Conservation (phyloP, 306 rosid genomes). For the Astragalus membranaceus region DNA sequence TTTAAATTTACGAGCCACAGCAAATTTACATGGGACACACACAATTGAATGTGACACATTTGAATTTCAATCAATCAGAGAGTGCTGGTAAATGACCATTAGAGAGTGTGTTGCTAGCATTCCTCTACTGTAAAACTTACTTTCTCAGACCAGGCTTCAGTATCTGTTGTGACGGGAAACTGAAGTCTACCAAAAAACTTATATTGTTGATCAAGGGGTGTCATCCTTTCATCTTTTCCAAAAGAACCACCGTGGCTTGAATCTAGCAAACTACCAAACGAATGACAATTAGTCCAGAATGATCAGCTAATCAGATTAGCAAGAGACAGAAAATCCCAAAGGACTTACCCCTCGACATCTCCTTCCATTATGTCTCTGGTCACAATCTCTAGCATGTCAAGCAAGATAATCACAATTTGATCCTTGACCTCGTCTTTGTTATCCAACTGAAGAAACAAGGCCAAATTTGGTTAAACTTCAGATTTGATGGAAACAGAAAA, state of each 20-base stretch:
- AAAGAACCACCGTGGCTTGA: constrained; percentile 64
- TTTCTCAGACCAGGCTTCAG: constrained; percentile 90
- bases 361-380: constrained; percentile 87
- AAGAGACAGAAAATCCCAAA: not conserved
- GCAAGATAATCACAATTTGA: constrained; percentile 80
- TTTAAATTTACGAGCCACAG: too few species aligned
- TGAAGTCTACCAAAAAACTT: constrained; percentile 50
- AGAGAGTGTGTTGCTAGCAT: too few species aligned
- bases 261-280: constrained; percentile 56
- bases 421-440: constrained; percentile 68
- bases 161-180: constrained; percentile 56
- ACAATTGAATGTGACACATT: too few species aligned
- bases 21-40: too few species aligned
- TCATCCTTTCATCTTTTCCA: constrained; percentile 60
- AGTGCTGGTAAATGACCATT: too few species aligned
- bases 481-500: constrained; percentile 11
- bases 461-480: constrained; percentile 9
- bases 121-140: constrained; percentile 32
- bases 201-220: constrained; percentile 60
- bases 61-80: too few species aligned
- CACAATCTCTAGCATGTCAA: constrained; percentile 92
- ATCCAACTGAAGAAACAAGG: constrained; percentile 37
- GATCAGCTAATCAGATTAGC: not conserved
- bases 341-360: constrained; percentile 56
- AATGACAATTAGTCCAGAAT: constrained; percentile 18